Evolutionary conservation across 805 yeast genomes (phyloP).

Genomic region (Pichia exigua): DNA sequence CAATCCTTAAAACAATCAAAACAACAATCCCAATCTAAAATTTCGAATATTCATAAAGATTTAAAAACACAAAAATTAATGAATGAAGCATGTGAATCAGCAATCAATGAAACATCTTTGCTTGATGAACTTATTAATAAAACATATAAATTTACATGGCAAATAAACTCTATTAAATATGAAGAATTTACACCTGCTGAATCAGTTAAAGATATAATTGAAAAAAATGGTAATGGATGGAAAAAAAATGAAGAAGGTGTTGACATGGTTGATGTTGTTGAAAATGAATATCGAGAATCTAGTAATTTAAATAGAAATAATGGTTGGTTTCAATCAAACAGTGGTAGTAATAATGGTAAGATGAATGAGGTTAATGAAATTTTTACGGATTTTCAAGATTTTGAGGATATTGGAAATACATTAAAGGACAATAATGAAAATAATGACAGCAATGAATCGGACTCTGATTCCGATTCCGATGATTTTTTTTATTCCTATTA

Average conservation of each 20-base stretch:
- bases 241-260: conserved; percentile 40
- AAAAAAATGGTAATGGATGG: conserved; percentile 62
- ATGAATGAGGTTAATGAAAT: background rate
- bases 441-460: background rate
- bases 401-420: background rate
- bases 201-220: conserved; percentile 66
- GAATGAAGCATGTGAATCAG: conserved; percentile 9
- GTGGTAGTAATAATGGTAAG: background rate
- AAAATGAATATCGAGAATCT: conserved; percentile 14
- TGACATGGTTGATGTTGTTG: conserved; percentile 31
- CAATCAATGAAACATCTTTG: conserved; percentile 6
- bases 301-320: background rate
- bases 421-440: background rate
- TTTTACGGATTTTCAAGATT: conserved; percentile 8
- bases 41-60: background rate
- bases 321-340: background rate
- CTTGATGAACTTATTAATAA: conserved; percentile 22
- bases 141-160: conserved; percentile 27
- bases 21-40: background rate
- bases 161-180: conserved; percentile 19
- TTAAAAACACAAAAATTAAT: conserved; percentile 8
- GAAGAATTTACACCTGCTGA: conserved; percentile 57
- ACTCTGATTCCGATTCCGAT: background rate
- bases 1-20: no score
- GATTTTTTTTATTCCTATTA: conserved; percentile 1